These are phyloP conservation scores for Eucalyptus marginata DNA, from an alignment of 345 rosid species.

Conservation along the genomic window DNA sequence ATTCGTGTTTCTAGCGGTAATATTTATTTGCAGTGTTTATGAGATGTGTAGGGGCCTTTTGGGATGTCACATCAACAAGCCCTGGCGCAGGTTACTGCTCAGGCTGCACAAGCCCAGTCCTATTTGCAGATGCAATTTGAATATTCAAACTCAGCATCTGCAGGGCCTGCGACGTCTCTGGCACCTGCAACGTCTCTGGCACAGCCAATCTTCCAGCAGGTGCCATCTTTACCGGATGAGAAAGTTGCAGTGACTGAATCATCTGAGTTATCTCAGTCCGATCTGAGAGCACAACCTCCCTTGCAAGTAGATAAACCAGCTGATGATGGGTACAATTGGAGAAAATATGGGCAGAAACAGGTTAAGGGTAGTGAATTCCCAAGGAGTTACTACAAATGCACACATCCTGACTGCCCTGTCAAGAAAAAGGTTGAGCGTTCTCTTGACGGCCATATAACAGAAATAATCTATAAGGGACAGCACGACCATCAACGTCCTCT, in stretches of 20 bases:
- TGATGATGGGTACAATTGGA: constrained; percentile 74
- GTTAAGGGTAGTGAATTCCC: constrained; percentile 81
- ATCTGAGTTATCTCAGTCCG: constrained; percentile 17
- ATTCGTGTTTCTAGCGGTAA: background rate
- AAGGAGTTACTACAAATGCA: constrained; percentile 82
- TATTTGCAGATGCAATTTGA: constrained; percentile 17
- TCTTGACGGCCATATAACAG: constrained; percentile 67
- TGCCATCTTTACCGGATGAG: constrained; percentile 4
- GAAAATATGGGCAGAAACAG: constrained; percentile 89
- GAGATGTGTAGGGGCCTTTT: constrained; percentile 41
- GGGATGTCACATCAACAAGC: constrained; percentile 87
- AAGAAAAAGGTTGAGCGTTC: constrained; percentile 85
- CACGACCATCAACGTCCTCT: constrained; percentile 64
- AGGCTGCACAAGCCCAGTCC: constrained; percentile 46
- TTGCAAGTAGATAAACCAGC: constrained; percentile 48
- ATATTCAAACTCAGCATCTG: constrained; percentile 11
- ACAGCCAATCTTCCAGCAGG: constrained; percentile 8
- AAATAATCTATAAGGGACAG: constrained; percentile 81
- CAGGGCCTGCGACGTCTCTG: background rate
- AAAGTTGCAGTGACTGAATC: constrained; percentile 10
- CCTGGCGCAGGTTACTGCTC: constrained; percentile 72
- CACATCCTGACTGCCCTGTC: constrained; percentile 58
- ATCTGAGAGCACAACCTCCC: constrained; percentile 33
- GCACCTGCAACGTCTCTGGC: background rate
- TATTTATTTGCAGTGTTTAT: background rate